Conservation (phyloP, 2,329 filamentous ascomycete genomes). For the Leptographium galeiforme region DNA sequence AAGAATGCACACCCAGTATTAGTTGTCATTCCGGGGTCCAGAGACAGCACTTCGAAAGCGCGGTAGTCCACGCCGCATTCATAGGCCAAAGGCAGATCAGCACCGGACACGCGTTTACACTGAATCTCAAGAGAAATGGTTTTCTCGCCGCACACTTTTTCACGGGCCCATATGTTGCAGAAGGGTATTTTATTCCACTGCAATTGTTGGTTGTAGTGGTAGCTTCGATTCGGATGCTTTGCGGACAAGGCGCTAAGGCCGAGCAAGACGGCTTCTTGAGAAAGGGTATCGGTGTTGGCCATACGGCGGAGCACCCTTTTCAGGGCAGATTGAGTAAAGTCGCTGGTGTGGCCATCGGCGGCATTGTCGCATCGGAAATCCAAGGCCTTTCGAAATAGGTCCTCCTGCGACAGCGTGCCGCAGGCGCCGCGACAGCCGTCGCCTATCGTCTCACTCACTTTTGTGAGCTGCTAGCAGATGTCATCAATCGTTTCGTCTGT, state of each 20-base stretch:
- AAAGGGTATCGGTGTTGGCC: not conserved
- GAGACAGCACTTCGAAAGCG: constrained; percentile 2
- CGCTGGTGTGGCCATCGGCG: not conserved
- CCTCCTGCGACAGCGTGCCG: not conserved
- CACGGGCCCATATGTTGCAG: not conserved
- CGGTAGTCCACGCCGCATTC: constrained; percentile 1
- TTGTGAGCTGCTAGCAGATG: not conserved
- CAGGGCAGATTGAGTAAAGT: not conserved
- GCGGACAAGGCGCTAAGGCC: not conserved
- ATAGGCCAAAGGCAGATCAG: constrained; percentile 2
- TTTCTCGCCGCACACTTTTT: not conserved
- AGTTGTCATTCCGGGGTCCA: not conserved
- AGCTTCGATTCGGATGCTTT: too few relatives aligned
- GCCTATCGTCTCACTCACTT: not conserved
- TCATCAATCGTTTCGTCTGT: not conserved
- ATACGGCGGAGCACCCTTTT: not conserved
- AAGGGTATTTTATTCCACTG: constrained; percentile 2
- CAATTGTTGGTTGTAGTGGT: not conserved
- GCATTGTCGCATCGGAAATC: constrained; percentile 3
- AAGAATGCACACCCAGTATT: not conserved
- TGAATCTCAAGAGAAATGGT: constrained; percentile 4
- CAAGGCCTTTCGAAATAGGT: not conserved
- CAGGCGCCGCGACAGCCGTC: not conserved
- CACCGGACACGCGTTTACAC: constrained; percentile 7
- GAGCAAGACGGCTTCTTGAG: not conserved